Evolutionary conservation across 768 basidiomycete genomes (phyloP).

Genomic region (Gloeophyllum trabeum): DNA sequence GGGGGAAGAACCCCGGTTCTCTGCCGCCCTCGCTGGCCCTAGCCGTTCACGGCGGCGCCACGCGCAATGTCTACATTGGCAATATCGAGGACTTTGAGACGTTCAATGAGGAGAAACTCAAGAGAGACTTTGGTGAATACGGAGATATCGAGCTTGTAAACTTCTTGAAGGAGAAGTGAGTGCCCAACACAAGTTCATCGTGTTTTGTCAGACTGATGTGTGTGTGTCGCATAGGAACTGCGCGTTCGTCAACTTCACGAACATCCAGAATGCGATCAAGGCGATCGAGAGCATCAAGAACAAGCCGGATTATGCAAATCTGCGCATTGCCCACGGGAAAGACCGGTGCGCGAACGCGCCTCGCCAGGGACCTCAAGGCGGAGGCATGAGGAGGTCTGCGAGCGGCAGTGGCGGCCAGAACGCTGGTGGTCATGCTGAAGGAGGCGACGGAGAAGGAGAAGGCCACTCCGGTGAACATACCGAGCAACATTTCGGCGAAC

Average conservation of each 20-base stretch:
- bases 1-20: slow-evolving; percentile 94
- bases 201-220: too few relatives aligned
- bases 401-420: background rate
- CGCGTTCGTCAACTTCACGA: slow-evolving; percentile 93
- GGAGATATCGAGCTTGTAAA: slow-evolving; percentile 97
- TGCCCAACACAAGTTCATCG: slow-evolving; percentile 9
- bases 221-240: slow-evolving; percentile 76
- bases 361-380: slow-evolving; percentile 71
- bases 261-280: slow-evolving; percentile 92
- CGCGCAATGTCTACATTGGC: slow-evolving; percentile 93
- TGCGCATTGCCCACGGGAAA: slow-evolving; percentile 92
- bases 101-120: slow-evolving; percentile 83
- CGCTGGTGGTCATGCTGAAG: background rate
- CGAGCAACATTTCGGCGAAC: background rate
- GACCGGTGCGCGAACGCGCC: slow-evolving; percentile 93
- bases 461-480: background rate
- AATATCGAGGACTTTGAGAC: slow-evolving; percentile 92
- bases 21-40: slow-evolving; percentile 74
- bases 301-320: slow-evolving; percentile 79
- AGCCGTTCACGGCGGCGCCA: slow-evolving; percentile 87
- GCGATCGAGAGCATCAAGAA: slow-evolving; percentile 94
- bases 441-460: background rate
- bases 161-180: slow-evolving; percentile 88
- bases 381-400: slow-evolving; percentile 26
- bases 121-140: slow-evolving; percentile 89